Base-by-base conservation (phyloP, 768 basidiomycete genomes). In the Trametes elegans region DNA sequence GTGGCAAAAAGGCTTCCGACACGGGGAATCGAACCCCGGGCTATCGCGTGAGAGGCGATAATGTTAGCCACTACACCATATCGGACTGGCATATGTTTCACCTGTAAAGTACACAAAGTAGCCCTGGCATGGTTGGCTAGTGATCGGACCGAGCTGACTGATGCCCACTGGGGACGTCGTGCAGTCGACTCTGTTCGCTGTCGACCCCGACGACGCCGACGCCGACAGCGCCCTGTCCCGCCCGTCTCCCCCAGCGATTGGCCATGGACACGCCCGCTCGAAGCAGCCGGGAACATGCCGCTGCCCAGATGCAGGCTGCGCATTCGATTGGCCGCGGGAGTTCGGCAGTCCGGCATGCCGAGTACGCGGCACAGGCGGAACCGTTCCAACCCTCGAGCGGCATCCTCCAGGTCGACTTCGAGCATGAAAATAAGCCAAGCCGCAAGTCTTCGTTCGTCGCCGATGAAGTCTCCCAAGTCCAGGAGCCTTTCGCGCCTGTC, bases 1-100 rank as follows among this genome's bases (percentile, higher is more conserved):
- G 34, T 21, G 21, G 40, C 14, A 45, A 46, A 47, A 53, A 49
- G 11, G n/a, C 34, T 58, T 58, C 57, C 57, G 57, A 58, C 57
- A 58, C 51, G 57, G 57, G 57, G 57, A 58, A 58, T 58, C 57
- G 57, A 58, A 58, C 57, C 57, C 57, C 57, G 57, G 57, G 57
- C 57, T 58, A 58, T 58, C 57, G 57, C 57, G 57, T 58, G 57
- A 58, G 57, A 58, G 56, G 56, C 56, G 56, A 58, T 58, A 58
- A 58, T 58, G 57, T 58, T 58, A 58, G 46, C 57, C 57, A 53
- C 51, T 58, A 58, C 51, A 58, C 57, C 57, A 58, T 58, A 58
- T 58, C 57, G 57, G 57, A 58, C 32, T 41, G 35, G n/a, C 21
- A 19, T 5, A 19, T 23, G 5, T 10, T 11, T 27, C 14, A 21